Conservation (phyloP, 2,329 filamentous ascomycete species). For the Sporothrix schenckii region DNA sequence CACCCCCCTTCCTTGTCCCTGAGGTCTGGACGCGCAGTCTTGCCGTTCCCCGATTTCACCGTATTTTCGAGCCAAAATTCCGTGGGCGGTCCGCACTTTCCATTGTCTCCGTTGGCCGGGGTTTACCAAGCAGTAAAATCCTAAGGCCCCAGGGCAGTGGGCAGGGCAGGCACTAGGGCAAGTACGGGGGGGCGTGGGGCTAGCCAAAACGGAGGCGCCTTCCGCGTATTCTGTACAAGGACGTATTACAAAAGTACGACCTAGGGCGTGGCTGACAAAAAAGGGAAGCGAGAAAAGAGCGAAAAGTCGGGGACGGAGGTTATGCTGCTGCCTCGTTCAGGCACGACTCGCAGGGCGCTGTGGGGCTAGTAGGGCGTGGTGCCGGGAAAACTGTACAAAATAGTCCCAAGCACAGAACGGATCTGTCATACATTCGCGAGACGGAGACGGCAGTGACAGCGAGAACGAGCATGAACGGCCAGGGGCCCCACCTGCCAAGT, state of each 20-base stretch:
- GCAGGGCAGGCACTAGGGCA: not conserved
- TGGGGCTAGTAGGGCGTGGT: constrained; percentile 3
- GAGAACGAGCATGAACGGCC: constrained; percentile 14
- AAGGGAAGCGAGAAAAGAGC: not conserved
- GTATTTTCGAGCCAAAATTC: constrained; percentile 33
- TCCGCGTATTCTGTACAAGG: not conserved
- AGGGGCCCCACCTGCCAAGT: constrained; percentile 11
- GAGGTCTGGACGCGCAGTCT: constrained; percentile 24
- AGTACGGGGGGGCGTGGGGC: constrained; percentile 15
- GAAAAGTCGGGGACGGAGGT: constrained; percentile 12
- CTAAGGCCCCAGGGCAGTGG: constrained; percentile 8
- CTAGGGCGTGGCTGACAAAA: constrained; percentile 13
- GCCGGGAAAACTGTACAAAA: constrained; percentile 4
- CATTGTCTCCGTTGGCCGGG: constrained; percentile 31
- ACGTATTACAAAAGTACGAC: not conserved
- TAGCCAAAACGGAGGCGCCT: constrained; percentile 25
- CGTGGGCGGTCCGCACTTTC: not conserved
- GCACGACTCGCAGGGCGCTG: constrained; percentile 15
- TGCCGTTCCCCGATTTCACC: constrained; percentile 30
- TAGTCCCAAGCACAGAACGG: constrained; percentile 17
- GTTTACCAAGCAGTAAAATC: constrained; percentile 31
- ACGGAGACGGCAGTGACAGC: constrained; percentile 12
- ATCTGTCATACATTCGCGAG: constrained; percentile 19
- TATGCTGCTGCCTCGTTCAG: constrained; percentile 11
- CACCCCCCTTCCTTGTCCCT: not conserved